A percentile compares a stretch with the other conserved stretches of the same genome.
Conservation (phyloP, 768 basidiomycete genomes). For the Lactarius quietus region DNA sequence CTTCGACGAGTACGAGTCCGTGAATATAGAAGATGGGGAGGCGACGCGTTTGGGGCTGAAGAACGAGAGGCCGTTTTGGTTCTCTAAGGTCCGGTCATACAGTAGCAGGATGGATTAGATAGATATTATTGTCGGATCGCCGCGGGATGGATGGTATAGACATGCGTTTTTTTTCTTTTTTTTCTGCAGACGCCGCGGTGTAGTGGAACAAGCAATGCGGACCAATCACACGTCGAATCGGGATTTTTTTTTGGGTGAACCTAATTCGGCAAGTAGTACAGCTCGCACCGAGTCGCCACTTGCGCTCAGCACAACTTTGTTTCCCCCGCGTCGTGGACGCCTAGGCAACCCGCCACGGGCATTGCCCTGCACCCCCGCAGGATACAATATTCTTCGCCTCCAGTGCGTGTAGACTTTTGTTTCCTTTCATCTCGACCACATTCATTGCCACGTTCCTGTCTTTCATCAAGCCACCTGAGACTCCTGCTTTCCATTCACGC, state of each 20-base stretch:
- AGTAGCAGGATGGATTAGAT: slow-evolving; percentile 16
- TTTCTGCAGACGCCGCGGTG: background rate
- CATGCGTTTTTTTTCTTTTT: background rate
- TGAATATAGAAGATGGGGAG: slow-evolving; percentile 75
- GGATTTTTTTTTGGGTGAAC: slow-evolving; percentile 1
- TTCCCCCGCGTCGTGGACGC: slow-evolving; percentile 20
- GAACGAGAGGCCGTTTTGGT: slow-evolving; percentile 90
- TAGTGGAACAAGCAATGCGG: too few relatives aligned
- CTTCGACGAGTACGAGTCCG: slow-evolving; percentile 66
- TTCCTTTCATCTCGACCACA: background rate
- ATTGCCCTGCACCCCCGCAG: background rate
- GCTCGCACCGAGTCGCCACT: background rate
- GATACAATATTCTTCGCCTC: background rate
- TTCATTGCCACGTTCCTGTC: background rate
- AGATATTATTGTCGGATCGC: slow-evolving; percentile 17
- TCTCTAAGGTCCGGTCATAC: slow-evolving; percentile 84
- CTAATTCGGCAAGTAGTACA: background rate
- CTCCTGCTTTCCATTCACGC: background rate
- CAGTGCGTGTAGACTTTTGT: background rate
- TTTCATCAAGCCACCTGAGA: slow-evolving; percentile 5
- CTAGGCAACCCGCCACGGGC: slow-evolving; percentile 21
- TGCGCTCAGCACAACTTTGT: slow-evolving; percentile 4
- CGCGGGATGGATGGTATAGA: slow-evolving; percentile 1
- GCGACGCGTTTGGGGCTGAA: slow-evolving; percentile 64
- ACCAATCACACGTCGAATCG: slow-evolving; percentile 8